Conservation (phyloP, 352 stramenopile genomes). For the Globisporangium irregulare region DNA sequence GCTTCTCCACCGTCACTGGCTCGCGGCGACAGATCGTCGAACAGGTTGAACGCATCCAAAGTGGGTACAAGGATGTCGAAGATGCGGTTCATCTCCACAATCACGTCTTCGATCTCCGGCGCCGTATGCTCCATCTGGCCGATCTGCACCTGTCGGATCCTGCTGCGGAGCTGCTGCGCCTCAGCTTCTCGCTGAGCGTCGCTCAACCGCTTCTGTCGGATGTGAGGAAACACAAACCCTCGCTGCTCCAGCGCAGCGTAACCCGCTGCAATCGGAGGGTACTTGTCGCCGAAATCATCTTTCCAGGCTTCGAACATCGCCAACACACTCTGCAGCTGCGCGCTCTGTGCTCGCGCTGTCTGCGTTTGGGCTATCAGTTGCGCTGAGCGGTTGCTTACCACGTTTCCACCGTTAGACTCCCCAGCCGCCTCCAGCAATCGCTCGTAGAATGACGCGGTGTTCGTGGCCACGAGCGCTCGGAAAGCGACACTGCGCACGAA, state of each 20-base stretch:
- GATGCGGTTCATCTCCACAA: slow-evolving; percentile 70
- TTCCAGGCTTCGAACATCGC: slow-evolving; percentile 61
- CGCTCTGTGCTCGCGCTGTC: not conserved
- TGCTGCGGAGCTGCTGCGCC: slow-evolving; percentile 13
- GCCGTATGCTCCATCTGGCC: slow-evolving; percentile 37
- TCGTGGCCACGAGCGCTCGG: slow-evolving; percentile 37
- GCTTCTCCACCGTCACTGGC: not conserved
- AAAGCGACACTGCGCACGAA: slow-evolving; percentile 58
- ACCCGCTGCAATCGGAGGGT: slow-evolving; percentile 54
- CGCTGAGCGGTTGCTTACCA: not conserved
- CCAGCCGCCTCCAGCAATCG: slow-evolving; percentile 43
- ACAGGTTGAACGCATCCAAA: slow-evolving; percentile 55
- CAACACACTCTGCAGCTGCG: slow-evolving; percentile 28
- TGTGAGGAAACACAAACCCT: slow-evolving; percentile 53
- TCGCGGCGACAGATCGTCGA: slow-evolving; percentile 4
- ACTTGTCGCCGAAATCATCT: slow-evolving; percentile 50
- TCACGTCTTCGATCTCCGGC: slow-evolving; percentile 62
- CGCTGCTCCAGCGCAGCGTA: slow-evolving; percentile 40
- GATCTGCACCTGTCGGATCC: slow-evolving; percentile 21
- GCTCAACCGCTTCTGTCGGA: slow-evolving; percentile 5
- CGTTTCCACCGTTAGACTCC: slow-evolving; percentile 13
- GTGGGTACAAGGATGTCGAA: slow-evolving; percentile 77
- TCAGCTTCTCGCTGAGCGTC: slow-evolving; percentile 28
- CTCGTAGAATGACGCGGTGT: slow-evolving; percentile 44
- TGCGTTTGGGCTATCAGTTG: slow-evolving; percentile 15